Evolutionary conservation across 2,329 filamentous ascomycete species (phyloP), one percentile per base, ranked within the genome.

Genomic region (Claviceps sp.): DNA sequence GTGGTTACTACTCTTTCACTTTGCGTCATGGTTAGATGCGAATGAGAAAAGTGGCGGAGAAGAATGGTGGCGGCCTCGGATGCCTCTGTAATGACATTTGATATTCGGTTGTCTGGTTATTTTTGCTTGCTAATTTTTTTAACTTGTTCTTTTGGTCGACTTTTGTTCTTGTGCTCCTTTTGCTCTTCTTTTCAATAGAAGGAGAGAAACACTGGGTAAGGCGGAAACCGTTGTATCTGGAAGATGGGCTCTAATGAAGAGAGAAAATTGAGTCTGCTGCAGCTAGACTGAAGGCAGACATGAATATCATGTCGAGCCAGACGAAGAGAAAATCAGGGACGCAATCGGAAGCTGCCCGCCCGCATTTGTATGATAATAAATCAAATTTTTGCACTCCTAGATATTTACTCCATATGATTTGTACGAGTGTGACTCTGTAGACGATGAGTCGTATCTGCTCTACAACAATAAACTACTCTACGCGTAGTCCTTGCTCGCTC

Each of bases 311-410:
- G 36, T 50, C 49, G 34, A 37, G 47, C 49, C 49, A 52, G 54
- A 49, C 26, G 45, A 50, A 17, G 49, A 51, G 51, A 45, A 40
- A 46, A 36, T 39, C 4, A 46, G 39, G 26, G 40, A 22, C 14
- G 36, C 43, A 47, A 47, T 47, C 16, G 44, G 17, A 53, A 37
- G 50, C 45, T 43, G 37, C n/a, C 23, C 34, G 45, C 17, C 52
- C 54, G 47, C 29, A 34, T 34, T 51, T 53, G 54, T 53, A 52
- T 51, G 53, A 68, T 51, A 50, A 42, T 50, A 50, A 50, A 47
- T 49, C 44, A 44, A 53, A 7, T 42, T 51, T 29, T 26, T 48
- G 36, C 43, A n/a, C 29, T 45, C 9, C 22, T 38, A 22, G 11
- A 20, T 23, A 23, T 17, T 38, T 38, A 4, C 34, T 34, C 29